phyloP scores from a whole-genome alignment of 768 basidiomycete genomes.

The Tulasnella sp. region DNA sequence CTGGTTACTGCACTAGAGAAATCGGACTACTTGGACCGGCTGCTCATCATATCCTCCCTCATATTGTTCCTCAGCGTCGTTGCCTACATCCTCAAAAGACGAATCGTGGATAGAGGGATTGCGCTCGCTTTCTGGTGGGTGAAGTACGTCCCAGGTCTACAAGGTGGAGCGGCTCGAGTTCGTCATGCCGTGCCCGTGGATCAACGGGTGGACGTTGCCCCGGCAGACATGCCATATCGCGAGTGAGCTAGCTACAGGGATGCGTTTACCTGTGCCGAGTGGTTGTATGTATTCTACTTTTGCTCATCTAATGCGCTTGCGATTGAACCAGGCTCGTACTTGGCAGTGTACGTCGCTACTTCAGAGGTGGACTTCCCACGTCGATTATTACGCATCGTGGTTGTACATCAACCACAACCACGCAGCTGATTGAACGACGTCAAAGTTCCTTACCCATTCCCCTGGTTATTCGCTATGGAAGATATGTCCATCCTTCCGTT shows the following conservation, averaged over 20 bases:
- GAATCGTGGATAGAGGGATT: conserved; percentile 67
- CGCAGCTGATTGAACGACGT: no score
- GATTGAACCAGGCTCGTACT: neutral
- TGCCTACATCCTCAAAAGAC: conserved; percentile 76
- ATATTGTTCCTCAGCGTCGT: conserved; percentile 75
- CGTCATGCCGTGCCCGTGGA: neutral
- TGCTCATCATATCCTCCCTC: conserved; percentile 70
- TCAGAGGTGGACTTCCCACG: no score
- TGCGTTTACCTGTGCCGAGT: neutral
- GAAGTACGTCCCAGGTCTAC: conserved; percentile 15
- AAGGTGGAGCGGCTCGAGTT: neutral
- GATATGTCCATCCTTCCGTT: no score
- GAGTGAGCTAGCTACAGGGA: neutral
- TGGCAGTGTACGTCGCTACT: no score
- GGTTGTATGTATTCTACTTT: neutral
- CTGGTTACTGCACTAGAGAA: conserved; percentile 81
- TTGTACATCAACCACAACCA: no score
- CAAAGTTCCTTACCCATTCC: no score
- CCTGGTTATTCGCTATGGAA: no score
- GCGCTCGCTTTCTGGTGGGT: conserved; percentile 78
- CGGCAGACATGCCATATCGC: neutral
- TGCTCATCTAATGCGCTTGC: neutral
- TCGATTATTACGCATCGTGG: no score
- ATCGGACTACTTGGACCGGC: conserved; percentile 82
- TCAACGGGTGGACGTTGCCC: neutral